phyloP scores from a whole-genome alignment of 345 rosid species.

The Pistacia atlantica region DNA sequence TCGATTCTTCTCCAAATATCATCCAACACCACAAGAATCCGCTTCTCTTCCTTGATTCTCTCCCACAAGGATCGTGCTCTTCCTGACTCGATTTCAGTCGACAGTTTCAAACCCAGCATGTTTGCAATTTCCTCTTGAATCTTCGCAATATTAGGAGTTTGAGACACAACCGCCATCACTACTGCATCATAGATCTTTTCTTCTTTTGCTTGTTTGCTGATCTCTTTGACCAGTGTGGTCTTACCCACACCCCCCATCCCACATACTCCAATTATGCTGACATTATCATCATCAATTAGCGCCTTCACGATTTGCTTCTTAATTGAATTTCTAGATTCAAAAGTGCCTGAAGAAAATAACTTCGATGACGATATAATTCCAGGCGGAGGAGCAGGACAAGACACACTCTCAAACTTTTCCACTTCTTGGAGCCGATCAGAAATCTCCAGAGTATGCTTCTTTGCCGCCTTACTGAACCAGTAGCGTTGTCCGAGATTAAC shows the following conservation, averaged over 20 bases:
- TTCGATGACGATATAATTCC: neutral
- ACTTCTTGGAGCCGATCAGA: neutral
- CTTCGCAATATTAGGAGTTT: neutral
- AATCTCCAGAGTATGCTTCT: neutral
- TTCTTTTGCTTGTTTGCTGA: neutral
- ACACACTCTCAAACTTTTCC: neutral
- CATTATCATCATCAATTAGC: neutral
- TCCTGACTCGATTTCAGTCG: neutral
- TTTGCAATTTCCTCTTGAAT: constrained; percentile 22
- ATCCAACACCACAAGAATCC: constrained; percentile 25
- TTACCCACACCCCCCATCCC: constrained; percentile 17
- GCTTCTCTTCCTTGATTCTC: constrained; percentile 11
- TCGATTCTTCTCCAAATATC: constrained; percentile 5
- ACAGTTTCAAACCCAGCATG: neutral
- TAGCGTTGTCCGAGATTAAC: neutral
- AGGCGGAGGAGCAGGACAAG: constrained; percentile 4
- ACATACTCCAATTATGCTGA: constrained; percentile 14
- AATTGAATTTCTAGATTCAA: neutral
- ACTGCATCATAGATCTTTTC: constrained; percentile 14
- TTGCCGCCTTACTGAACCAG: neutral
- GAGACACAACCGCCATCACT: neutral
- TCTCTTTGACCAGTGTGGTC: constrained; percentile 20
- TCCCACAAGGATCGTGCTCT: constrained; percentile 10
- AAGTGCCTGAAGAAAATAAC: neutral
- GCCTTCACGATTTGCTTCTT: neutral